Percentiles rank a stretch among this genome's conserved stretches.
Conservation (phyloP, 1,284 basidiomycete species). For the Leccinum pallidistipes region DNA sequence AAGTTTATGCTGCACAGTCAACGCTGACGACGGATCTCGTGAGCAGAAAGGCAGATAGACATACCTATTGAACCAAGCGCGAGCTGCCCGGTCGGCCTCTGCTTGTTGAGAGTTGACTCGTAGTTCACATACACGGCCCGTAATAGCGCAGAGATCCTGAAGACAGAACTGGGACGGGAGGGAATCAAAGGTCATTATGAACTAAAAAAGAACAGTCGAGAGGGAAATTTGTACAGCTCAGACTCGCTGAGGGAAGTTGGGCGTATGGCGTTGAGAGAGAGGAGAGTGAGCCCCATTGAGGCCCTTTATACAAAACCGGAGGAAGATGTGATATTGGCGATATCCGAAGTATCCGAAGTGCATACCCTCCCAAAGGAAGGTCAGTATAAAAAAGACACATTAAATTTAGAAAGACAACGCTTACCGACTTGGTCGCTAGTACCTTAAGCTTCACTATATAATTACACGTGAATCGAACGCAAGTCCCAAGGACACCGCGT, state of each 20-base stretch:
- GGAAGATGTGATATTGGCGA: constrained; percentile 19
- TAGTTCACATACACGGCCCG: constrained; percentile 37
- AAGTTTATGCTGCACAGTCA: constrained; percentile 26
- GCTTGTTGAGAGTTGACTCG: constrained; percentile 32
- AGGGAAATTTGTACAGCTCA: constrained; percentile 24
- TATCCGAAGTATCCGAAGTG: constrained; percentile 13
- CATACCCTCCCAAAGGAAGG: constrained; percentile 26
- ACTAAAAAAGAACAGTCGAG: constrained; percentile 10
- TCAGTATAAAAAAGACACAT: constrained; percentile 33
- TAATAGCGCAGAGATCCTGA: constrained; percentile 35
- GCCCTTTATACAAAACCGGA: constrained; percentile 32
- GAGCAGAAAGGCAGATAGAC: background rate
- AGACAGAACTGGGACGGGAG: constrained; percentile 35
- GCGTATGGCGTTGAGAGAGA: constrained; percentile 8
- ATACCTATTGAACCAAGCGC: constrained; percentile 33
- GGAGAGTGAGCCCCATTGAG: constrained; percentile 4
- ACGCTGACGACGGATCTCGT: background rate
- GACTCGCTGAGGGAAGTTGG: constrained; percentile 25
- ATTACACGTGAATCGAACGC: constrained; percentile 25
- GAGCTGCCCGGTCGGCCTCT: constrained; percentile 34
- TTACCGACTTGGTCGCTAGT: constrained; percentile 29
- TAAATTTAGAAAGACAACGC: constrained; percentile 26
- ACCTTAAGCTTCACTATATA: constrained; percentile 32
- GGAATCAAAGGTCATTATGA: constrained; percentile 28
- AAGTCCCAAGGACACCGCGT: constrained; percentile 31